A percentile compares a stretch with the other conserved stretches of the same genome.
Conservation (phyloP, 257 asterid species). For the Thymus quinquecostatus region DNA sequence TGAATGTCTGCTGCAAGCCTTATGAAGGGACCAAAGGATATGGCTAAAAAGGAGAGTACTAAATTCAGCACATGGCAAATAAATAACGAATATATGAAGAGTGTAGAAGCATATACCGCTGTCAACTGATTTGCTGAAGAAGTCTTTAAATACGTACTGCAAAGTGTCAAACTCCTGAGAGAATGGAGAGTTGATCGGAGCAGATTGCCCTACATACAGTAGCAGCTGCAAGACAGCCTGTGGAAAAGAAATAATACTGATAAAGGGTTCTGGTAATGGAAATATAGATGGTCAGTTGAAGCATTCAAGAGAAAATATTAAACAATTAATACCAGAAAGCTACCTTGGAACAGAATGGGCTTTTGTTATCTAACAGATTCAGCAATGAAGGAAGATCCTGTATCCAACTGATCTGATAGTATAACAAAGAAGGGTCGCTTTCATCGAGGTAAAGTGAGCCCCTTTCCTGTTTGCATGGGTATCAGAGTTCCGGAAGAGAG, state of each 20-base stretch:
- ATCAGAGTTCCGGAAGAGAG: conserved; percentile 8
- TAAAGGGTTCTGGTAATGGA: background rate
- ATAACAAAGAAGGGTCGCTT: conserved; percentile 55
- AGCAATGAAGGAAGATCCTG: conserved; percentile 74
- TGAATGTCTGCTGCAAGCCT: conserved; percentile 76
- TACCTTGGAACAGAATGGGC: conserved; percentile 72
- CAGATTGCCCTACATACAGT: conserved; percentile 65
- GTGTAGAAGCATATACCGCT: conserved; percentile 46
- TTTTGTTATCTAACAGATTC: conserved; percentile 59
- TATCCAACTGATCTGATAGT: conserved; percentile 64
- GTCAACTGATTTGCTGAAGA: conserved; percentile 53
- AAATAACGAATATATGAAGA: conserved; percentile 23
- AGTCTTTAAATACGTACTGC: conserved; percentile 51
- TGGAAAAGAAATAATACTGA: conserved; percentile 36
- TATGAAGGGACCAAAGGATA: conserved; percentile 75
- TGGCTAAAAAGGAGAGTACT: conserved; percentile 37
- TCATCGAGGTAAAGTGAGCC: conserved; percentile 44
- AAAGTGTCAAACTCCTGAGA: conserved; percentile 61
- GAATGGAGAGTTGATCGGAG: conserved; percentile 49
- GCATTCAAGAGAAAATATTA: conserved; percentile 20
- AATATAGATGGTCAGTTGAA: conserved; percentile 9
- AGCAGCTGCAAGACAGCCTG: conserved; percentile 81
- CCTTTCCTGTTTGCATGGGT: conserved; percentile 50
- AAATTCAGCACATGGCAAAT: conserved; percentile 36
- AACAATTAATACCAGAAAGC: conserved; percentile 24